Base-by-base conservation (phyloP, 495 filamentous ascomycete genomes). In the Oidiodendron maius region DNA sequence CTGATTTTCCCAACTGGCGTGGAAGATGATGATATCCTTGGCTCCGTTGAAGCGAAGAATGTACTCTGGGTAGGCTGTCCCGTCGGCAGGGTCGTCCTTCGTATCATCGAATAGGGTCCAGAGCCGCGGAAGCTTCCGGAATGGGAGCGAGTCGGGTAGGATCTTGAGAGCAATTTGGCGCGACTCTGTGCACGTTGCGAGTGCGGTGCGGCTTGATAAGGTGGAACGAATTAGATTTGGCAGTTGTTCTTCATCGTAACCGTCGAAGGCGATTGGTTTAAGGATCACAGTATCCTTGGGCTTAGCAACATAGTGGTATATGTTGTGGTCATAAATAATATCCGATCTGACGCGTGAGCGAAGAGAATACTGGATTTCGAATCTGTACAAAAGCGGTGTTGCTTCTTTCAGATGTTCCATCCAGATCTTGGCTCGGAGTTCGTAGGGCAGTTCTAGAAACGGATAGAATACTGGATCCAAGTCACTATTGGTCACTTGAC, bases 361-460 rank as follows among this genome's bases (percentile, higher is more conserved):
- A 3, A 21, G 39, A 42, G 10, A 42, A 20, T 21, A 21, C 21
- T 22, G 39, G 9, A 5, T 42, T n/a, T n/a, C n/a, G 15, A 42
- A 42, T 22, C 39, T 42, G 39, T 42, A 42, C 39, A 42, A 22
- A 16, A 22, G 39, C 4, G 11, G 39, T 42, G 39, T 42, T 42
- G 39, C 39, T 10, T 42, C 39, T 6, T 17, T 21, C 9, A 42
- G 39, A 22, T 42, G 24, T 16, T 42, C 17, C 18, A 8, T 20
- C 39, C 39, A 42, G 18, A 42, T 42, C 18, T 42, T 3, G 5
- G 8, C 17, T 3, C 18, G 20, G 39, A 42, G 39, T 21, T 42
- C 39, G 18, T 3, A 42, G 12, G 39, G 39, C 18, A 42, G 39
- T n/a, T 21, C 12, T 12, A 21, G 18, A 42, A 42, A 42, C 9